Evolutionary conservation across 2,329 filamentous ascomycete genomes (phyloP).

Genomic region (Chalaropsis ovoidea): DNA sequence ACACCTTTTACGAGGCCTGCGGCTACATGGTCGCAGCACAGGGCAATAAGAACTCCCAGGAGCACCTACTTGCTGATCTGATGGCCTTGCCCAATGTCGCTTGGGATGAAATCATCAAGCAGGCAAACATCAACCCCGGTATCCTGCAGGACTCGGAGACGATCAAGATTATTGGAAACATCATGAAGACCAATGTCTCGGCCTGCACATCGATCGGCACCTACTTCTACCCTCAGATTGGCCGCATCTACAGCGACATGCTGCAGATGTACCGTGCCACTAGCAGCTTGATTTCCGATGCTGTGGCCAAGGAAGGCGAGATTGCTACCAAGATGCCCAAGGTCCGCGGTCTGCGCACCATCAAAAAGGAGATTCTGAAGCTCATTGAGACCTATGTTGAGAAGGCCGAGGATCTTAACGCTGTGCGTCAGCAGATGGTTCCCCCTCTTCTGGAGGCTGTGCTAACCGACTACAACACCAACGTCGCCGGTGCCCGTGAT

Average conservation of each 20-base stretch:
- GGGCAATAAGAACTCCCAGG: conserved; percentile 87
- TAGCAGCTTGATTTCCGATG: conserved; percentile 90
- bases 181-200: conserved; percentile 99
- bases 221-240: conserved; percentile 97
- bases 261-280: conserved; percentile 97
- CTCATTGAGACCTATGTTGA: conserved; percentile 97
- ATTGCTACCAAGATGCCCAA: conserved; percentile 96
- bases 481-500: conserved; percentile 89
- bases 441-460: conserved; percentile 92
- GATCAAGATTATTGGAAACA: conserved; percentile 97
- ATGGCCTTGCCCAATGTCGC: conserved; percentile 91
- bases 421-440: conserved; percentile 87
- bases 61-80: conserved; percentile 78
- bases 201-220: conserved; percentile 91
- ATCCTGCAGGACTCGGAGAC: conserved; percentile 87
- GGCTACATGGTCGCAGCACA: conserved; percentile 99
- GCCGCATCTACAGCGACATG: conserved; percentile 96
- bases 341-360: conserved; percentile 86
- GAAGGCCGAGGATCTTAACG: conserved; percentile 90
- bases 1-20: conserved; percentile 98
- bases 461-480: conserved; percentile 90
- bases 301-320: conserved; percentile 55
- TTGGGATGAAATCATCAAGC: conserved; percentile 89
- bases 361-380: conserved; percentile 99
- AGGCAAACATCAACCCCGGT: conserved; percentile 72